A percentile compares a stretch with the other conserved stretches of the same genome.
Conservation (phyloP, 192 early-diverging fungal species). For the Rhizoclosmatium globosum region DNA sequence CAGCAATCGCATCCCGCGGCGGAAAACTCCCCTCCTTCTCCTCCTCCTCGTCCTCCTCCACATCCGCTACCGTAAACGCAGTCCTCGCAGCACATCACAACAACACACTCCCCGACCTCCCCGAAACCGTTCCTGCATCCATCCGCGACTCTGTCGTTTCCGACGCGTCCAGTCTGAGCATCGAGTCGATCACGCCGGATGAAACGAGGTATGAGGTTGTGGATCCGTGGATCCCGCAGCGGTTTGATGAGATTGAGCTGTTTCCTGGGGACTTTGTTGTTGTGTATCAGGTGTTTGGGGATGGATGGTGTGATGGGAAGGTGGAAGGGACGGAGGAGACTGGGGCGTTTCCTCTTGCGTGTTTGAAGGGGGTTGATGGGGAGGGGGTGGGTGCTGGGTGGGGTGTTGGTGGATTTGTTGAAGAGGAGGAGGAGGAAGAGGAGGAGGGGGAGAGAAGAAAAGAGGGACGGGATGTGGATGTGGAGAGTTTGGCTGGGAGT, state of each 20-base stretch:
- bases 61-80: neutral
- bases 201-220: slow-evolving; percentile 21
- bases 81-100: neutral
- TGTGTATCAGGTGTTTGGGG: slow-evolving; percentile 33
- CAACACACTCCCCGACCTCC: neutral
- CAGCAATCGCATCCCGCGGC: neutral
- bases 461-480: neutral
- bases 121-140: neutral
- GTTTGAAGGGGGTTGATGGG: neutral
- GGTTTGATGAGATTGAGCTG: slow-evolving; percentile 36
- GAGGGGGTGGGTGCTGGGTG: neutral
- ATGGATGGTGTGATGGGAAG: slow-evolving; percentile 30
- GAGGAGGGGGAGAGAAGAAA: neutral
- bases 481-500: neutral
- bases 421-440: neutral
- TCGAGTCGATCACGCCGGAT: neutral
- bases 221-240: slow-evolving; percentile 31
- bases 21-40: neutral
- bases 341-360: slow-evolving; percentile 24
- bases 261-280: slow-evolving; percentile 27
- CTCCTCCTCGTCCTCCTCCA: neutral
- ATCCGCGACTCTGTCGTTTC: neutral
- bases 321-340: slow-evolving; percentile 27
- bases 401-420: neutral
- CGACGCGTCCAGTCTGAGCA: neutral